Percentiles rank a stretch among this genome's conserved stretches.
Conservation (phyloP, 495 filamentous ascomycete genomes). For the Chaetomium fimeti region DNA sequence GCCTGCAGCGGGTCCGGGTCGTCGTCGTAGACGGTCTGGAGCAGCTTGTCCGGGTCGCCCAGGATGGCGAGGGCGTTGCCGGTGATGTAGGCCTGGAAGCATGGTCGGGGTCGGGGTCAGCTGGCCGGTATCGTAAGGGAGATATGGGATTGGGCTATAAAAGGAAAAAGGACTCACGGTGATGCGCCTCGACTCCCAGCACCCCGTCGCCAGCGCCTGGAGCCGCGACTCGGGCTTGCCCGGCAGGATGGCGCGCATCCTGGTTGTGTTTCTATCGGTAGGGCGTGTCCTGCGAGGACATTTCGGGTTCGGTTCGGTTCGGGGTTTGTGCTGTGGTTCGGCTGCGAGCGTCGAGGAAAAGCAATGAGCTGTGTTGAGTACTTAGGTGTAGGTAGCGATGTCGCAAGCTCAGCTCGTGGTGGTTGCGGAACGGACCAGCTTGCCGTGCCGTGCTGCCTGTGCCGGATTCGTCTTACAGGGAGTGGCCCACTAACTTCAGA, state of each 20-base stretch:
- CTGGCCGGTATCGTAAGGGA: background rate
- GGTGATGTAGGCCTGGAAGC: slow-evolving; percentile 74
- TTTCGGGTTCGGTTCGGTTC: slow-evolving; percentile 11
- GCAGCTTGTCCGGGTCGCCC: slow-evolving; percentile 65
- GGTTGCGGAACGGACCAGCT: too few relatives aligned
- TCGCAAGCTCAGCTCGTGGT: slow-evolving; percentile 10
- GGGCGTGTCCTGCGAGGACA: slow-evolving; percentile 14
- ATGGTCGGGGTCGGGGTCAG: background rate
- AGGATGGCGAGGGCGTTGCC: slow-evolving; percentile 85
- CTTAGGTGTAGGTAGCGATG: background rate
- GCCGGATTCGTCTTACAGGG: slow-evolving; percentile 4
- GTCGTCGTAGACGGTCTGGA: slow-evolving; percentile 90
- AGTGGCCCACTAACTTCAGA: background rate
- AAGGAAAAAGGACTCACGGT: slow-evolving; percentile 57
- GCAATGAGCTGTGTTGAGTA: background rate
- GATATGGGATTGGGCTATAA: background rate
- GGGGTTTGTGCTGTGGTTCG: background rate
- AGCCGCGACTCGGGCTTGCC: slow-evolving; percentile 86
- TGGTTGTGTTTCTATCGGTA: slow-evolving; percentile 35
- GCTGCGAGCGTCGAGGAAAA: background rate
- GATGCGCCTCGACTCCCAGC: slow-evolving; percentile 76
- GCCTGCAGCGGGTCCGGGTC: slow-evolving; percentile 68
- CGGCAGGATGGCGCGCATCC: slow-evolving; percentile 77
- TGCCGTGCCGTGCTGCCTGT: slow-evolving; percentile 3
- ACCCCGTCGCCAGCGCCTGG: slow-evolving; percentile 82